Evolutionary conservation across 441 rosid genomes (phyloP).

Genomic region (Isatis lusitanica): DNA sequence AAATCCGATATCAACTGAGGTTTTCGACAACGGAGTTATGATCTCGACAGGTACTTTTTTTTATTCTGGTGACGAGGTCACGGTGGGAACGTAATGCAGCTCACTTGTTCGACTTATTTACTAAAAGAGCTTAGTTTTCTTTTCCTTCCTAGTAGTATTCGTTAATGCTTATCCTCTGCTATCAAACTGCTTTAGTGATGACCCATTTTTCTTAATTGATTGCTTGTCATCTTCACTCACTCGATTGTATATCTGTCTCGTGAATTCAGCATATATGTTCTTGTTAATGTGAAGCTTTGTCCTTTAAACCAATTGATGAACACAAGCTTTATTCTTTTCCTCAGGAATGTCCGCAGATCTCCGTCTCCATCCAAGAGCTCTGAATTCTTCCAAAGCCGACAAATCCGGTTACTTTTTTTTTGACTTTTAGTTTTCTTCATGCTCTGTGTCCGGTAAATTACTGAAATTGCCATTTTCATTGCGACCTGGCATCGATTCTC

Average conservation of each 20-base stretch:
- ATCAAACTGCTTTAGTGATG: not conserved
- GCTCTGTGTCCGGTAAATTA: not conserved
- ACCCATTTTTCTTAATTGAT: not conserved
- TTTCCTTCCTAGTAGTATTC: not conserved
- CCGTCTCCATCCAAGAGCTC: slow-evolving; percentile 37
- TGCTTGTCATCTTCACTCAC: not conserved
- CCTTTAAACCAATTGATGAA: slow-evolving; percentile 2
- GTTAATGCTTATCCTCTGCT: not conserved
- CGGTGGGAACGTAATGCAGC: not conserved
- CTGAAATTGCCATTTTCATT: not conserved
- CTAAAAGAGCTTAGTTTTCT: slow-evolving; percentile 16
- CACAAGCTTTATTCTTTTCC: not conserved
- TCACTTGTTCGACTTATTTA: slow-evolving; percentile 37
- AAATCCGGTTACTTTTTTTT: slow-evolving; percentile 38
- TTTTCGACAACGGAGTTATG: not conserved
- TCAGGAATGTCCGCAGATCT: slow-evolving; percentile 40
- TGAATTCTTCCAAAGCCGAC: slow-evolving; percentile 27
- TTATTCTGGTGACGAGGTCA: not conserved
- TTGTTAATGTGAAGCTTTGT: not conserved
- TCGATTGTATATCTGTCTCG: not conserved
- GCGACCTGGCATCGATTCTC: not conserved
- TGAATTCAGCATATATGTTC: not conserved
- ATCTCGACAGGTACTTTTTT: slow-evolving; percentile 38
- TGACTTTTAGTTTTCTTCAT: not conserved
- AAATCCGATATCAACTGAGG: not conserved